Conservation (phyloP, 1,284 basidiomycete species). For the Ganoderma lucidum region DNA sequence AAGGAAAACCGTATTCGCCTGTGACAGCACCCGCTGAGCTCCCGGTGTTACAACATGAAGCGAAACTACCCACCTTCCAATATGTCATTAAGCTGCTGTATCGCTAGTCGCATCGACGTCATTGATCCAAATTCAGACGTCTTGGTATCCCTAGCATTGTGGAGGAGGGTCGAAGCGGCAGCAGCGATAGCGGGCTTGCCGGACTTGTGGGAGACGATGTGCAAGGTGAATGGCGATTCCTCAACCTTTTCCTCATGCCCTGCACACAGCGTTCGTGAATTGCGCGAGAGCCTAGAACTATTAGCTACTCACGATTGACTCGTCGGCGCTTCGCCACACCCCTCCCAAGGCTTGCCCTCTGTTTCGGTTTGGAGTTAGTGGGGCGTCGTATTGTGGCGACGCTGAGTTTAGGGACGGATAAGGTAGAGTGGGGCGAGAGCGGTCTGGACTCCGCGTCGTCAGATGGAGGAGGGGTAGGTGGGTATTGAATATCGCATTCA, state of each 20-base stretch:
- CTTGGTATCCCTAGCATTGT: slow-evolving; percentile 13
- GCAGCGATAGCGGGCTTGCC: slow-evolving; percentile 48
- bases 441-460: slow-evolving; percentile 70
- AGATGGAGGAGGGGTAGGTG: slow-evolving; percentile 75
- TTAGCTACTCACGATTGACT: slow-evolving; percentile 19
- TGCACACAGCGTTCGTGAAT: slow-evolving; percentile 9
- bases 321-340: slow-evolving; percentile 37
- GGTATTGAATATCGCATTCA: slow-evolving; percentile 62
- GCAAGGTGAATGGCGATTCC: slow-evolving; percentile 38
- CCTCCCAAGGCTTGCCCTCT: slow-evolving; percentile 30
- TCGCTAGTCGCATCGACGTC: slow-evolving; percentile 34
- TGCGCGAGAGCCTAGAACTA: not conserved
- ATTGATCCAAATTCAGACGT: not conserved
- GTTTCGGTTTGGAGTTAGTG: slow-evolving; percentile 29
- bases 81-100: slow-evolving; percentile 54
- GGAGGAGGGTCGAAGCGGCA: slow-evolving; percentile 37
- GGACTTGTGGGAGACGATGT: slow-evolving; percentile 46
- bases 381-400: slow-evolving; percentile 49
- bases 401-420: slow-evolving; percentile 42
- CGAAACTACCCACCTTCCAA: slow-evolving; percentile 61
- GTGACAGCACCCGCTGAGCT: slow-evolving; percentile 15
- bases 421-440: slow-evolving; percentile 55
- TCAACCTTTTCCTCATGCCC: slow-evolving; percentile 18
- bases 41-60: not conserved
- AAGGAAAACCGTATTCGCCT: slow-evolving; percentile 56